phyloP scores from a whole-genome alignment of 1,284 basidiomycete species.

The Earliella scabrosa region DNA sequence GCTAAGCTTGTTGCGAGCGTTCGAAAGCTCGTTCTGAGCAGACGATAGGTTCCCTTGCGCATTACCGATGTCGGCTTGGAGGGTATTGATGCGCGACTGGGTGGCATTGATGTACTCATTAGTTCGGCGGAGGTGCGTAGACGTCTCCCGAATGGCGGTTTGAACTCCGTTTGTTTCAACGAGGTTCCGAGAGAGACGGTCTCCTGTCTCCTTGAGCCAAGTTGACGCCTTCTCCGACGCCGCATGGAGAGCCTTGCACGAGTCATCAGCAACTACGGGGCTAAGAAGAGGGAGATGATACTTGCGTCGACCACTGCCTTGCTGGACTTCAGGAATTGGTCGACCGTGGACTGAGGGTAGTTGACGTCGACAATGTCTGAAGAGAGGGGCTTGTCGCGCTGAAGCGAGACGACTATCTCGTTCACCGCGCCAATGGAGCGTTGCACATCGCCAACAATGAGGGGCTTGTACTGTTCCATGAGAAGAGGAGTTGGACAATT shows the following conservation, averaged over 20 bases:
- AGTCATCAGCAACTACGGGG: background rate
- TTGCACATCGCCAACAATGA: constrained; percentile 1
- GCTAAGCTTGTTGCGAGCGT: background rate
- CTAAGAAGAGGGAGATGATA: background rate
- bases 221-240: background rate
- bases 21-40: background rate
- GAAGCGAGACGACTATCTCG: constrained; percentile 1
- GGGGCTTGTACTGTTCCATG: background rate
- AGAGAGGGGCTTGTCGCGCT: background rate
- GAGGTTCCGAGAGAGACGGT: constrained; percentile 1
- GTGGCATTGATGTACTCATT: background rate
- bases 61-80: background rate
- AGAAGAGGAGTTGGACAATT: background rate
- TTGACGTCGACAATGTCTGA: constrained; percentile 7
- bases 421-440: constrained; percentile 2
- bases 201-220: constrained; percentile 3
- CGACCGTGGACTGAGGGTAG: constrained; percentile 3
- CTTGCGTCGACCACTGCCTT: background rate
- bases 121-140: background rate
- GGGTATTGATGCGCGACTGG: background rate
- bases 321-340: constrained; percentile 1
- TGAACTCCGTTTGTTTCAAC: background rate
- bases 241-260: background rate
- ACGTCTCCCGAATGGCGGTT: background rate
- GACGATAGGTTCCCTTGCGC: background rate